Evolutionary conservation across 169 alveolate species (phyloP), one percentile per base, ranked within the genome.

Genomic region (Plasmodium berghei): DNA sequence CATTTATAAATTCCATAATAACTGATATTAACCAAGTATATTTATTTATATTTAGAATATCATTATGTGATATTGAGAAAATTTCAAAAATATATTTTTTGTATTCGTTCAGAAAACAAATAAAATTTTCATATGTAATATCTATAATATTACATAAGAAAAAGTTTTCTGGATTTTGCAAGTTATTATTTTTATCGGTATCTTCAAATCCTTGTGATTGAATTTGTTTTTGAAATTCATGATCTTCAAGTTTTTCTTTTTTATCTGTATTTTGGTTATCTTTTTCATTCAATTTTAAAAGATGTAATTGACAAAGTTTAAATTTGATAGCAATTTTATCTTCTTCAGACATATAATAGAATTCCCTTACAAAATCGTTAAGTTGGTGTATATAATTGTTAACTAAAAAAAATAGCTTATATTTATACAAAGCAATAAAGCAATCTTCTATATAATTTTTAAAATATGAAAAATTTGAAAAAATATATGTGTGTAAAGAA

Each of bases 401-500:
- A n/a, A 86, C 52, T 8, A 86, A 74, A 18, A 86, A 86, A 34
- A 70, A 86, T 26, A 86, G 55, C 58, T 86, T 86, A 56, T 86
- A 86, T 54, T 86, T 69, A 64, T 71, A 45, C n/a, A 86, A 45
- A 16, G n/a, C 59, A 10, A 61, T 71, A 71, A 86, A 63, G 10
- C 72, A 69, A 3, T 86, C 91, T 28, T 63, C 58, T 16, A 86
- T 72, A 86, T 71, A 71, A 9, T 28, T 20, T 59, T 86, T 86
- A 24, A 86, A 86, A 70, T 56, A 71, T 10, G 54, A n/a, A 71
- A 70, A 86, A 20, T 86, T 55, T 5, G 69, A 24, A 86, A 86
- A 86, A 14, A 86, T 72, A 40, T 86, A 86, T n/a, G 91, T 86
- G 59, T 86, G 87, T 12, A 86, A 66, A 0, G 91, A 45, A 34